Evolutionary conservation across 1,284 basidiomycete species (phyloP).

Genomic region (Rhodofomes roseus): DNA sequence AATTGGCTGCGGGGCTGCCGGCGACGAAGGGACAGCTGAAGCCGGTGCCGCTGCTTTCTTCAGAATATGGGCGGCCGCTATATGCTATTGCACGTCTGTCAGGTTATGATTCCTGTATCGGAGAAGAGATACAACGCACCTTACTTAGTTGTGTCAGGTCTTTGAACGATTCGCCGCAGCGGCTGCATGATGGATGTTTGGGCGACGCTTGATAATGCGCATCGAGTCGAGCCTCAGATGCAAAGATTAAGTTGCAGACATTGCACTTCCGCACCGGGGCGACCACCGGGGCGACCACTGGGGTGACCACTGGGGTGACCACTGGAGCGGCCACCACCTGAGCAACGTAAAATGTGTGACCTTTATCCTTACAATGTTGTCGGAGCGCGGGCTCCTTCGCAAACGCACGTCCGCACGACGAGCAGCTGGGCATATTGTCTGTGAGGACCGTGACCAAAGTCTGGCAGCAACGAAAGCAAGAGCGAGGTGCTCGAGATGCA

Average conservation of each 20-base stretch:
- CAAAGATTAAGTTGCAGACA: not conserved
- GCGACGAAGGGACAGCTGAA: not conserved
- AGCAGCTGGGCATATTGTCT: not conserved
- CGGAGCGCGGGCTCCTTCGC: not conserved
- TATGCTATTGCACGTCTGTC: not conserved
- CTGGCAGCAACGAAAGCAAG: not conserved
- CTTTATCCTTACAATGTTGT: not conserved
- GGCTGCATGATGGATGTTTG: not conserved
- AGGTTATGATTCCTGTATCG: not conserved
- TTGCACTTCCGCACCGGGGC: not conserved
- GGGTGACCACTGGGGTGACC: no score
- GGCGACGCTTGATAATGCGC: not conserved
- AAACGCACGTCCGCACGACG: not conserved
- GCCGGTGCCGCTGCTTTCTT: not conserved
- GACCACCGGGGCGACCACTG: no score
- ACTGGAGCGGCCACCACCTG: no score
- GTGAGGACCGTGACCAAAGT: no score
- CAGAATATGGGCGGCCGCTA: not conserved
- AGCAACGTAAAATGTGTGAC: not conserved
- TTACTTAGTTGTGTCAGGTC: not conserved
- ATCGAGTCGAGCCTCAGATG: not conserved
- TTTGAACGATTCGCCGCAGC: not conserved
- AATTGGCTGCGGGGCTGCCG: not conserved
- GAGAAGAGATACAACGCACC: not conserved
- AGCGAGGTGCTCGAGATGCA: not conserved